Conservation (phyloP, 257 asterid genomes). For the Solanum boliviense region DNA sequence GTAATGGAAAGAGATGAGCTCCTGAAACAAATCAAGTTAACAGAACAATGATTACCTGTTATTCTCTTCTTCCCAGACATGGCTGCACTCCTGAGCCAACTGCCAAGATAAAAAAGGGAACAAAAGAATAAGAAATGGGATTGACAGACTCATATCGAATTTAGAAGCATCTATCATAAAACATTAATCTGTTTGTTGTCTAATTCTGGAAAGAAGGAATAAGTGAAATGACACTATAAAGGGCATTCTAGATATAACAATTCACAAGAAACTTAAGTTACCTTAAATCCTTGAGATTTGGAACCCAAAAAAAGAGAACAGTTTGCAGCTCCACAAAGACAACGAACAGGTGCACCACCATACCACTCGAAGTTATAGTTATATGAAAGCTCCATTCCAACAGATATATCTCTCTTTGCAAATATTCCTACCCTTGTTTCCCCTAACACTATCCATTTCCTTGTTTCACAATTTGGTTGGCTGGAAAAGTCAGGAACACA, state of each 20-base stretch:
- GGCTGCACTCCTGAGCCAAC: too few relatives aligned
- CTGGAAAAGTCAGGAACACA: constrained; percentile 30
- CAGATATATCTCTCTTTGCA: constrained; percentile 55
- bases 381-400: constrained; percentile 68
- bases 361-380: constrained; percentile 94
- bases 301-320: constrained; percentile 91
- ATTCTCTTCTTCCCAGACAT: too few relatives aligned
- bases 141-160: too few relatives aligned
- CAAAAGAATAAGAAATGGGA: too few relatives aligned
- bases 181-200: too few relatives aligned
- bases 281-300: constrained; percentile 94
- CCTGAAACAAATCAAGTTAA: too few relatives aligned
- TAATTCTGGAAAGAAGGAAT: too few relatives aligned
- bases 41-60: too few relatives aligned
- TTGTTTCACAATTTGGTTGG: constrained; percentile 84
- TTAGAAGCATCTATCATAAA: too few relatives aligned
- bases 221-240: not conserved
- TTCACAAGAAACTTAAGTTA: constrained; percentile 10
- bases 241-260: not conserved
- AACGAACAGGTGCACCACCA: constrained; percentile 83
- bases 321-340: constrained; percentile 79
- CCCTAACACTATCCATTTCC: constrained; percentile 89
- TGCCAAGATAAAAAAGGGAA: too few relatives aligned
- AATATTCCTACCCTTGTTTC: constrained; percentile 87
- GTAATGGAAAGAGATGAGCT: too few relatives aligned